Evolutionary conservation across 805 yeast genomes (phyloP).

Genomic region (Saturnispora saitoi): DNA sequence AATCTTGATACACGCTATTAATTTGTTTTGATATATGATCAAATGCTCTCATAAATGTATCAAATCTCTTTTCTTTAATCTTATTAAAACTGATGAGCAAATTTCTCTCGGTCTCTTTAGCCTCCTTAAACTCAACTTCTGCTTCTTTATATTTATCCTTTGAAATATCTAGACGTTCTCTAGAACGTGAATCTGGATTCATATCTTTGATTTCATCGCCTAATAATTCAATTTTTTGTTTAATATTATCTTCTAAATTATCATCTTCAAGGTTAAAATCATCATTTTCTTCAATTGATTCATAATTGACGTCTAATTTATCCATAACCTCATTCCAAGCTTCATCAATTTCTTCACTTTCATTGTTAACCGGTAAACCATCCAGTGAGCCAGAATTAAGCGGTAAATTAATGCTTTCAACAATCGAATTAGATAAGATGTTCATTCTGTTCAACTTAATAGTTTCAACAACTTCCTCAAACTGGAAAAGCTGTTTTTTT

Average conservation of each 20-base stretch:
- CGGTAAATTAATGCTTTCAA: conserved; percentile 62
- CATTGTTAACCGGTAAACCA: conserved; percentile 39
- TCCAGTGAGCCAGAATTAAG: conserved; percentile 52
- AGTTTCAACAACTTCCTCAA: conserved; percentile 48
- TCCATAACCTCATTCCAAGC: conserved; percentile 30
- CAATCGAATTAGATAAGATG: conserved; percentile 61
- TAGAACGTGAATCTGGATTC: conserved; percentile 78
- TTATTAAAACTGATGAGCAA: conserved; percentile 48
- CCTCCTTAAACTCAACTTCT: conserved; percentile 54
- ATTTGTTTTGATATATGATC: conserved; percentile 66
- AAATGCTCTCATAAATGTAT: conserved; percentile 62
- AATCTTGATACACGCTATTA: conserved; percentile 73
- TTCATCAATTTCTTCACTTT: conserved; percentile 26
- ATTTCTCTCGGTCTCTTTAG: conserved; percentile 52
- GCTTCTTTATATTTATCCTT: conserved; percentile 49
- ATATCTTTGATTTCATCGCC: conserved; percentile 35
- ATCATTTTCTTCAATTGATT: conserved; percentile 40
- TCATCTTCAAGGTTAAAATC: conserved; percentile 38
- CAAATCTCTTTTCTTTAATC: conserved; percentile 51
- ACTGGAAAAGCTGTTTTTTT: conserved; percentile 29
- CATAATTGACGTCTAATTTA: conserved; percentile 48
- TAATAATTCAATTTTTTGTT: conserved; percentile 26
- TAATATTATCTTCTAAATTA: conserved; percentile 18
- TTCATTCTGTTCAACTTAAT: conserved; percentile 47
- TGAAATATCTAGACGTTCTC: conserved; percentile 65